phyloP scores from a whole-genome alignment of 192 early-diverging fungal genomes.

The Podila epigama region DNA sequence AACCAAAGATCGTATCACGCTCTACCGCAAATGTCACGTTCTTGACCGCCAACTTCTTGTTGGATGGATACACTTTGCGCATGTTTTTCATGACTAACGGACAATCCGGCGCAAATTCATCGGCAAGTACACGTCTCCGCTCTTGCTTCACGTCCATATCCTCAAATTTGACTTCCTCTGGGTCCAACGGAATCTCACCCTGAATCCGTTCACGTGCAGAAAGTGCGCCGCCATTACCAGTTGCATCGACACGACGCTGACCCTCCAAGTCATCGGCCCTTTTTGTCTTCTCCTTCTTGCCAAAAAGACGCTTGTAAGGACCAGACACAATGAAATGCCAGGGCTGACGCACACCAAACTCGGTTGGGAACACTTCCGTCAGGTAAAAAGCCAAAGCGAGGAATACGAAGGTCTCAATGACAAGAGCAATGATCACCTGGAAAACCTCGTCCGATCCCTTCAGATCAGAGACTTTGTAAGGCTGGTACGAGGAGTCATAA shows the following conservation, averaged over 20 bases:
- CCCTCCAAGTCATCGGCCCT: slow-evolving; percentile 10
- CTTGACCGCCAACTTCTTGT: slow-evolving; percentile 69
- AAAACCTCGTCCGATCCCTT: slow-evolving; percentile 61
- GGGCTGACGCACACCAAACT: slow-evolving; percentile 68
- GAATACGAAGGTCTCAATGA: slow-evolving; percentile 59
- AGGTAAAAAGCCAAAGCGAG: slow-evolving; percentile 53
- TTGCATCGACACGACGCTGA: slow-evolving; percentile 18
- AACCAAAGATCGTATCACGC: slow-evolving; percentile 67
- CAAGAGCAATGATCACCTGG: slow-evolving; percentile 61
- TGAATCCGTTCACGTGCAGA: slow-evolving; percentile 22
- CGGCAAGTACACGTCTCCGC: slow-evolving; percentile 54
- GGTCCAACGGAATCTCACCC: slow-evolving; percentile 43
- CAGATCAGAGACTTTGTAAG: slow-evolving; percentile 65
- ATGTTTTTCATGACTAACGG: slow-evolving; percentile 66
- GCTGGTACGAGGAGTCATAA: slow-evolving; percentile 43
- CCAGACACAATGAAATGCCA: slow-evolving; percentile 67
- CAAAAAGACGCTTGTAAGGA: slow-evolving; percentile 38
- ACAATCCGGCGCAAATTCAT: slow-evolving; percentile 39
- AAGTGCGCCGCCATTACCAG: background rate
- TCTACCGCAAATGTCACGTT: slow-evolving; percentile 72
- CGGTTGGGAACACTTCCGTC: slow-evolving; percentile 61
- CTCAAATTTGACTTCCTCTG: slow-evolving; percentile 59
- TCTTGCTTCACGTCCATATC: slow-evolving; percentile 74
- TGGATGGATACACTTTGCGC: slow-evolving; percentile 62
- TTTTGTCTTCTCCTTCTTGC: slow-evolving; percentile 17